phyloP scores from a whole-genome alignment of 2,329 filamentous ascomycete species.

The Curvularia hawaiiensis region DNA sequence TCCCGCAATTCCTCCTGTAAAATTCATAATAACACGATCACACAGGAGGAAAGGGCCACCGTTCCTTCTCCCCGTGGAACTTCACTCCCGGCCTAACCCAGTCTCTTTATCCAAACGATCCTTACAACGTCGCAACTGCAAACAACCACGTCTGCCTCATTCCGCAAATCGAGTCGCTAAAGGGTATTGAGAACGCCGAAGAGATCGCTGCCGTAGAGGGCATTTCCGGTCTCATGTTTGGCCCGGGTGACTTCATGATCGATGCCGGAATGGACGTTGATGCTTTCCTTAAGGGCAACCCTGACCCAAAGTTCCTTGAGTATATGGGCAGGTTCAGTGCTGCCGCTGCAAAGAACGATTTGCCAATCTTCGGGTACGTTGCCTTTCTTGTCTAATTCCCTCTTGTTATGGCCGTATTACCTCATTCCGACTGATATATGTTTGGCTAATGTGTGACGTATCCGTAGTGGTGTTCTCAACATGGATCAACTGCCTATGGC shows the following conservation, averaged over 20 bases:
- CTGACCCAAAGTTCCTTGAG: constrained; percentile 25
- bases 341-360: constrained; percentile 27
- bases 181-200: constrained; percentile 33
- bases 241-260: constrained; percentile 33
- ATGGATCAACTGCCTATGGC: constrained; percentile 28
- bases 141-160: constrained; percentile 37
- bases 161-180: constrained; percentile 34
- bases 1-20: background rate
- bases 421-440: background rate
- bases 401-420: background rate
- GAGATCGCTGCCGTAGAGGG: constrained; percentile 35
- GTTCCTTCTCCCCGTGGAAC: constrained; percentile 35
- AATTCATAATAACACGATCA: background rate
- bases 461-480: constrained; percentile 22
- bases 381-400: background rate
- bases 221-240: constrained; percentile 35
- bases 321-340: constrained; percentile 28
- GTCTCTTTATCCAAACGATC: constrained; percentile 30
- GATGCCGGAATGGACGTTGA: constrained; percentile 29
- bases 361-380: constrained; percentile 31
- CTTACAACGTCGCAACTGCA: constrained; percentile 29
- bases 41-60: constrained; percentile 19
- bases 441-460: constrained; percentile 5
- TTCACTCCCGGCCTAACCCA: constrained; percentile 28
- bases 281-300: constrained; percentile 20